Evolutionary conservation across 2,329 filamentous ascomycete genomes (phyloP), one percentile per base, ranked within the genome.

Genomic region (Didymellaceae sp.): DNA sequence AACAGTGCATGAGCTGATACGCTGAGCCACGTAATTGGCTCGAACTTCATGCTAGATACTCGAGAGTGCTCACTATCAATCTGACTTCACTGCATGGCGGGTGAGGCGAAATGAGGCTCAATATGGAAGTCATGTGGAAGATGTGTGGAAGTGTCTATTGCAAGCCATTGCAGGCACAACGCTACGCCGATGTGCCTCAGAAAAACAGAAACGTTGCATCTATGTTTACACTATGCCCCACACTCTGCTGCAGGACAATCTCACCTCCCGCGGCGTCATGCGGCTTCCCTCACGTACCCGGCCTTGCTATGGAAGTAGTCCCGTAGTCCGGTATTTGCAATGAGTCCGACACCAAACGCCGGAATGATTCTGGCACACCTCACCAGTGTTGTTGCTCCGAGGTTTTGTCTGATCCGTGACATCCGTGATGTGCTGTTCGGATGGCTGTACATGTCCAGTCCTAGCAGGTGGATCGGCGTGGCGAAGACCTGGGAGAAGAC

Each of bases 341-440:
- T 54, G 3, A 59, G 55, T 8, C 65, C 66, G 10, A 68, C 54
- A 7, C 63, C 63, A 54, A 69, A 68, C 4, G 65, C 66, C 17
- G 67, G 66, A 28, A 68, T 43, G 22, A 70, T 66, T 25, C 66
- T 61, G 31, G 59, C 55, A 41, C 67, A 68, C 22, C 67, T 54
- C 39, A 67, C 58, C 20, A 54, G 42, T 5, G 66, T 70, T 3
- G 61, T 61, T 7, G 59, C 50, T 18, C 55, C 40, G 9, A 67
- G 32, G 18, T 47, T 57, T 9, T 51, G 58, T 37, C 43, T 50
- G 20, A 65, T 61, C 22, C 54, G 49, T n/a, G 39, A 35, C 7
- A 48, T 39, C n/a, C 58, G 51, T 17, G 35, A 22, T n/a, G n/a
- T 22, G 18, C 43, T 45, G n/a, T 53, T 34, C 20, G 54, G 46